Base-by-base conservation (phyloP, 352 stramenopile genomes). In the Phytophthora quininea region DNA sequence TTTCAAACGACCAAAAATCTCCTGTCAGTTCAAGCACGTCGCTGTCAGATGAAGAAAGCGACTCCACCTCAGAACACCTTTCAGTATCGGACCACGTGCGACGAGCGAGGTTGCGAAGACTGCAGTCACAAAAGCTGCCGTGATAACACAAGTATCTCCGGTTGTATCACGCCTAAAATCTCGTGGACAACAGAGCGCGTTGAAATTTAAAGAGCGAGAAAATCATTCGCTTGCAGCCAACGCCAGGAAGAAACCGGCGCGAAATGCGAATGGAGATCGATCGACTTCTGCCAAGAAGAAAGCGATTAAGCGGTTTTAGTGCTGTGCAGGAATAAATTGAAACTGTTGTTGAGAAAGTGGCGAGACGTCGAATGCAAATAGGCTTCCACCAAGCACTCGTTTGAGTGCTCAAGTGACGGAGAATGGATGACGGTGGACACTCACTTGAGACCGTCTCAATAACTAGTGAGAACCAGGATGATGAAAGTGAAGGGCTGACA, bases 11-110 rank as follows among this genome's bases (percentile, higher is more conserved):
- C 24, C 31, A 31, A 19, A 40, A 59, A 3, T 75, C 71, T 27
- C 56, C 65, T 1, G 62, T 64, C 32, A 83, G 58, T 27, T 85
- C 74, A 9, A 69, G 52, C 15, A 73, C 73, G 3, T 82, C 65
- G 27, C 55, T 76, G 19, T 86, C 73, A 10, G 69, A 74, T 3
- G 58, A 76, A 37, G 63, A 72, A 7, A 67, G 51, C 40, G 56
- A 67, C 31, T 61, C 42, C 3, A 46, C 58, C 4, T 55, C 64
- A 3, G 62, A 70, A 35, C 46, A 54, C 14, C 54, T 65, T 49
- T 67, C n/a, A 3, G 49, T 67, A 29, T 40, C 30, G 11, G 53
- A 67, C 42, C 64, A 46, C 6, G 45, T 70, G 10, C 57, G 59
- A 42, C 58, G 64, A 43, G 64, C 69, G 10, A 54, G 69, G 35